Evolutionary conservation across 192 early-diverging fungal genomes (phyloP).

Genomic region (Gigaspora rosea): DNA sequence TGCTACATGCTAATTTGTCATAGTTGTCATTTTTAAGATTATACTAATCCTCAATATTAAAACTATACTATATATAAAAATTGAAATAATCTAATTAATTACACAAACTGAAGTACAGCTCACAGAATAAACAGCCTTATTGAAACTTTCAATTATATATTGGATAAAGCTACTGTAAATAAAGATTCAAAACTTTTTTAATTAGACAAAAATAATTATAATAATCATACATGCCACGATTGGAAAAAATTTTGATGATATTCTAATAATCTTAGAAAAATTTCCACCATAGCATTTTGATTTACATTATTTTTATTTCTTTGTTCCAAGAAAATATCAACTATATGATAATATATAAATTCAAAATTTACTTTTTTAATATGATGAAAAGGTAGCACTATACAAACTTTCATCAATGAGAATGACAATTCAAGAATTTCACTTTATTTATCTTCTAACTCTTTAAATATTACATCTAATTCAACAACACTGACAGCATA

Average conservation of each 20-base stretch:
- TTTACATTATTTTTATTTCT: conserved; percentile 47
- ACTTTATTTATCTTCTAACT: conserved; percentile 52
- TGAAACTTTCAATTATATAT: conserved; percentile 39
- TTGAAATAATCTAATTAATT: conserved; percentile 36
- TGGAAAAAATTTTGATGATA: conserved; percentile 64
- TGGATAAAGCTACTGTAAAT: not conserved
- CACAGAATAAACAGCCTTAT: conserved; percentile 55
- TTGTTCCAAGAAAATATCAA: conserved; percentile 62
- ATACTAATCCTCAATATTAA: no score
- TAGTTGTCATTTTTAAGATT: no score
- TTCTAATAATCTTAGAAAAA: conserved; percentile 60
- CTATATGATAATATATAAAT: conserved; percentile 2
- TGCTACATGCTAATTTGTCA: conserved; percentile 39
- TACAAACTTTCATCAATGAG: conserved; percentile 47
- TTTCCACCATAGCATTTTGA: conserved; percentile 57
- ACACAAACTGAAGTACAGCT: conserved; percentile 58
- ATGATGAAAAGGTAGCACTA: not conserved
- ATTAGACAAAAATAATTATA: not conserved
- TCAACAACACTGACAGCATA: conserved; percentile 66
- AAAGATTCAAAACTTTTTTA: not conserved
- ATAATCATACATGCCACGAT: conserved; percentile 45
- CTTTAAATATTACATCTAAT: conserved; percentile 54
- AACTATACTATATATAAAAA: no score
- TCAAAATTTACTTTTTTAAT: no score
- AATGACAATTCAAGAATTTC: conserved; percentile 52